phyloP scores from a whole-genome alignment of 768 basidiomycete species.

The Cytidiella melzeri region DNA sequence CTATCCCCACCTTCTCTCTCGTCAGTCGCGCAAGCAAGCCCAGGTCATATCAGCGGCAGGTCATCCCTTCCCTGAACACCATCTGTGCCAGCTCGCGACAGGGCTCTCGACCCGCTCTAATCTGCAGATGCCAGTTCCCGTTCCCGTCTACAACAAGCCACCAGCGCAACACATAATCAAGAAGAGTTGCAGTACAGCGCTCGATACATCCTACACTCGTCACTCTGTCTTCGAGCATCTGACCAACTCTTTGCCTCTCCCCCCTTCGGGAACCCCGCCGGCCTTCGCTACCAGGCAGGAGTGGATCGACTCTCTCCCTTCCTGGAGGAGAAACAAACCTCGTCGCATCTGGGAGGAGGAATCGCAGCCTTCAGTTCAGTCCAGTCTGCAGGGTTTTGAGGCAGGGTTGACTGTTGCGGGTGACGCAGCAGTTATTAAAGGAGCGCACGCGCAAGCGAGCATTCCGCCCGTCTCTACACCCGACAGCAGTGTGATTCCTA shows the following conservation, averaged over 20 bases:
- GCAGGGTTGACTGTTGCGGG: conserved; percentile 71
- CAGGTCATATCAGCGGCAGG: conserved; percentile 25
- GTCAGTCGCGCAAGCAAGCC: conserved; percentile 31
- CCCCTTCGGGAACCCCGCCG: conserved; percentile 55
- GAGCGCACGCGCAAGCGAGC: conserved; percentile 77
- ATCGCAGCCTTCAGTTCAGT: conserved; percentile 23
- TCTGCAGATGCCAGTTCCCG: conserved; percentile 84
- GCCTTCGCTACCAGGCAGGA: conserved; percentile 63
- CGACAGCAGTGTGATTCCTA: conserved; percentile 7
- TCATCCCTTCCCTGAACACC: conserved; percentile 12
- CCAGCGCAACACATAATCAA: conserved; percentile 65
- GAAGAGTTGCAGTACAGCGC: conserved; percentile 34
- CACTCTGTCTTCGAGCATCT: conserved; percentile 46
- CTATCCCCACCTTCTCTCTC: conserved; percentile 30
- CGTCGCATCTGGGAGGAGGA: conserved; percentile 64
- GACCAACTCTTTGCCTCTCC: conserved; percentile 52
- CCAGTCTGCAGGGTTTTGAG: conserved; percentile 51
- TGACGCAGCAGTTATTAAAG: conserved; percentile 81
- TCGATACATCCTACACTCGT: conserved; percentile 30
- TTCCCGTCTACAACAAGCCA: conserved; percentile 53
- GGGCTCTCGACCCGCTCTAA: conserved; percentile 32
- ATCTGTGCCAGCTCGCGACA: conserved; percentile 38
- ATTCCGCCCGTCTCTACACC: conserved; percentile 61
- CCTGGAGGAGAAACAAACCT: conserved; percentile 65
- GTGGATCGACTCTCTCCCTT: conserved; percentile 67